Conservation (phyloP, 2,329 filamentous ascomycete genomes). For the Geosmithia flava region DNA sequence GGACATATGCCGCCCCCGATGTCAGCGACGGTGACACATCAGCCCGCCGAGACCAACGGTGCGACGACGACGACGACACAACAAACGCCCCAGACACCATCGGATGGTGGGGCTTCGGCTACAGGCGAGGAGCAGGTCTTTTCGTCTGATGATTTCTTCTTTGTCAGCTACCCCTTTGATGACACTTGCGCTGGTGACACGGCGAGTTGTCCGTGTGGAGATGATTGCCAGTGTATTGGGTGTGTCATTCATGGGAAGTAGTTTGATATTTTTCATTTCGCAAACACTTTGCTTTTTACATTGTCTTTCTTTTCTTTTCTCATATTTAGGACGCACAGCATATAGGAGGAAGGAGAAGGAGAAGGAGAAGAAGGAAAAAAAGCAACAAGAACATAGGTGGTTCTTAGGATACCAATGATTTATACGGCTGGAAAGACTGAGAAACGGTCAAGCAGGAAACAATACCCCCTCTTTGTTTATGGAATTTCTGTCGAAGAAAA, state of each 20-base stretch:
- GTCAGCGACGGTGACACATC: background rate
- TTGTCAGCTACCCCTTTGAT: conserved; percentile 39
- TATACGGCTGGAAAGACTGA: too few species aligned
- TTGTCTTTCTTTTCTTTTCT: too few species aligned
- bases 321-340: too few species aligned
- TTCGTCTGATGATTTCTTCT: conserved; percentile 43
- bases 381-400: too few species aligned
- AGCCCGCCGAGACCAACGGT: conserved; percentile 10
- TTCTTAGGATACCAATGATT: too few species aligned
- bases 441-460: too few species aligned
- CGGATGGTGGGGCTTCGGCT: conserved; percentile 29
- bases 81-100: conserved; percentile 27
- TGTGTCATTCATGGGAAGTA: conserved; percentile 26
- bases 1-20: conserved; percentile 1
- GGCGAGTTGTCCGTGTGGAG: conserved; percentile 42
- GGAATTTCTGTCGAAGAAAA: too few species aligned
- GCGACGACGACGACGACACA: background rate
- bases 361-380: too few species aligned
- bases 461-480: too few species aligned
- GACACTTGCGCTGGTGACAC: conserved; percentile 35
- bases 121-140: conserved; percentile 37
- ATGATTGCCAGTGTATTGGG: conserved; percentile 41
- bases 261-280: background rate
- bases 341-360: too few species aligned
- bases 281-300: too few species aligned